Evolutionary conservation across 768 basidiomycete species (phyloP), one percentile per base, ranked within the genome.

Genomic region (Serendipita sp.): DNA sequence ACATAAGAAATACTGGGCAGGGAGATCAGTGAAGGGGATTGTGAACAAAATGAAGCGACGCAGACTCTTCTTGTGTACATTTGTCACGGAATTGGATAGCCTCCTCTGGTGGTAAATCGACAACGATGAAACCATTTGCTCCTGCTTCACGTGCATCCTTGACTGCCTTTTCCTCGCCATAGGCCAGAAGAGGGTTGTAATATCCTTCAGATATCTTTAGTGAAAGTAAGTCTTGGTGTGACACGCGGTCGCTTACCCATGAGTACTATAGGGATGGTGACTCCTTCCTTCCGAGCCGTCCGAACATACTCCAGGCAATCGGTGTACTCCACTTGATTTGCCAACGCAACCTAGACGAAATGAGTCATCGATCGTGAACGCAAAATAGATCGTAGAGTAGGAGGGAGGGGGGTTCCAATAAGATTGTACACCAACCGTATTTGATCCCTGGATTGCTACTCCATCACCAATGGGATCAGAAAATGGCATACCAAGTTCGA

Each of bases 391-490:
- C 45, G 45, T 36, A 60, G 46, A 64, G 72, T 11, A 71, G 64
- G 46, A 2, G 28, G 45, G 78, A 23, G 23, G 1, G 23, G 23
- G 23, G 23, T 23, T 23, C 23, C 23, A 23, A 23, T 23, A 23
- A 23, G 23, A 23, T 1, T 23, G 23, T 23, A 23, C 23, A 23
- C 85, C 68, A 66, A 92, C 95, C n/a, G 88, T 89, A 73, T 97
- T 98, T 11, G 89, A 81, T 67, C 86, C 87, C 72, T 99, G 95
- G 67, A 99, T 96, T 2, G 84, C 85, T 30, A 89, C 90, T 0
- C 95, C 95, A 75, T 99, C 95, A 1, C 92, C 94, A 69, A 92
- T 90, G 18, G 94, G 95, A 76, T 97, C 95, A 64, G 90, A 94
- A 78, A 95, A 97, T 0, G 94, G 92, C 34, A 97, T 81, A 16